Evolutionary conservation across 2,329 filamentous ascomycete species (phyloP), one percentile per base, ranked within the genome.

Genomic region (Colletotrichum tamarilloi): DNA sequence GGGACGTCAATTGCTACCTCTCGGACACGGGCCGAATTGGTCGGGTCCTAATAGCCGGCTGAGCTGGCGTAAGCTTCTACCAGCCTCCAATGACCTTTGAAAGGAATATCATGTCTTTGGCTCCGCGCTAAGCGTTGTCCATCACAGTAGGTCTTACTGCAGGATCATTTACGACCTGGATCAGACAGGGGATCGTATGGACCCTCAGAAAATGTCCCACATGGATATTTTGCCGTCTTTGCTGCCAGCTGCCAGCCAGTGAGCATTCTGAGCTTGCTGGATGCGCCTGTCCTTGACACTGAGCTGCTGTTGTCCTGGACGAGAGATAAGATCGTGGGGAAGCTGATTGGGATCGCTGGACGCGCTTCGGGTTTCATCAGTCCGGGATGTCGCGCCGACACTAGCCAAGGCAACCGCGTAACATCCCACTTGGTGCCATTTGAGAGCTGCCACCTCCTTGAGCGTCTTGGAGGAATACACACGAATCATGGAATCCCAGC

Each of bases 161-260:
- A 59, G 22, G 26, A 53, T 49, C 30, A 46, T 5, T 24, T 56
- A 35, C 56, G 55, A 62, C 9, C 5, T n/a, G 32, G 55, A 11
- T 46, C 24, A 28, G 22, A 26, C 12, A 57, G 62, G 35, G 42
- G 28, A n/a, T n/a, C 8, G 11, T 35, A 46, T 22, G 35, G 8
- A 16, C 6, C 22, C n/a, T 85, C 78, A 95, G 81, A 97, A 99
- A 72, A 98, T 92, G 84, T 98, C 94, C 97, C 97, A 99, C 77
- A 99, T 85, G 80, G 95, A 97, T 75, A 98, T 91, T 81, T 97
- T 98, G 22, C 96, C 97, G 84, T 98, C 97, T 81, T 98, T 99
- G 68, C 94, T 93, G 1, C 97, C 97, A 1, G 91, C 94, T 22
- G 93, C 97, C 64, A 98, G 82, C 95, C 96, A 98, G 82, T 98